phyloP scores from a whole-genome alignment of 2,329 filamentous ascomycete genomes.

The Colletotrichum incanum region DNA sequence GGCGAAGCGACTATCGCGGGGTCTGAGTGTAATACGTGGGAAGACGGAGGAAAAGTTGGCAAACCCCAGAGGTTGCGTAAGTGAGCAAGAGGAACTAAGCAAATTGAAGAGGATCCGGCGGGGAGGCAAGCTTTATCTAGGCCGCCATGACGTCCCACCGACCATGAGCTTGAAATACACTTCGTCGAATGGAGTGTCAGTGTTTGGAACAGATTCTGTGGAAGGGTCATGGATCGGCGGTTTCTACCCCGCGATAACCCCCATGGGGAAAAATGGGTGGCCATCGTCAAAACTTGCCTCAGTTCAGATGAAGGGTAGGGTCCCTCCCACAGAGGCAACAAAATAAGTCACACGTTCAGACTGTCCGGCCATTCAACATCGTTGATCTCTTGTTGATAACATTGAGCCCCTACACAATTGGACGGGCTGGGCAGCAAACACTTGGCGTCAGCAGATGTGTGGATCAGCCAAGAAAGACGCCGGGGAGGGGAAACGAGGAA shows the following conservation, averaged over 20 bases:
- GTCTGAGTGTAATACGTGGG: background rate
- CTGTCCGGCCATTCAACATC: slow-evolving; percentile 3
- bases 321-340: background rate
- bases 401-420: slow-evolving; percentile 26
- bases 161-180: slow-evolving; percentile 31
- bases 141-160: slow-evolving; percentile 28
- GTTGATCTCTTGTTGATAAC: background rate
- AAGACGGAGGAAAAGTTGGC: background rate
- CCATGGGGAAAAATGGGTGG: slow-evolving; percentile 37
- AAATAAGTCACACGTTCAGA: background rate
- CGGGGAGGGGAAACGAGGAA: background rate
- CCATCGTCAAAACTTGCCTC: slow-evolving; percentile 38
- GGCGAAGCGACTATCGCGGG: background rate
- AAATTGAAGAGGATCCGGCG: background rate
- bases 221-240: slow-evolving; percentile 34
- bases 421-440: slow-evolving; percentile 28
- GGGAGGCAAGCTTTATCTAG: slow-evolving; percentile 41
- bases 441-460: slow-evolving; percentile 43
- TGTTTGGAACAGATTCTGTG: slow-evolving; percentile 15
- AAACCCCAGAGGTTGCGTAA: slow-evolving; percentile 23
- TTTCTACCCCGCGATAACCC: slow-evolving; percentile 39
- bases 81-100: slow-evolving; percentile 5
- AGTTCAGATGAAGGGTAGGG: background rate
- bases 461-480: slow-evolving; percentile 39
- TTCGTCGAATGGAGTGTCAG: slow-evolving; percentile 21